Evolutionary conservation across 306 rosid species (phyloP).

Genomic region (Vigna angularis): DNA sequence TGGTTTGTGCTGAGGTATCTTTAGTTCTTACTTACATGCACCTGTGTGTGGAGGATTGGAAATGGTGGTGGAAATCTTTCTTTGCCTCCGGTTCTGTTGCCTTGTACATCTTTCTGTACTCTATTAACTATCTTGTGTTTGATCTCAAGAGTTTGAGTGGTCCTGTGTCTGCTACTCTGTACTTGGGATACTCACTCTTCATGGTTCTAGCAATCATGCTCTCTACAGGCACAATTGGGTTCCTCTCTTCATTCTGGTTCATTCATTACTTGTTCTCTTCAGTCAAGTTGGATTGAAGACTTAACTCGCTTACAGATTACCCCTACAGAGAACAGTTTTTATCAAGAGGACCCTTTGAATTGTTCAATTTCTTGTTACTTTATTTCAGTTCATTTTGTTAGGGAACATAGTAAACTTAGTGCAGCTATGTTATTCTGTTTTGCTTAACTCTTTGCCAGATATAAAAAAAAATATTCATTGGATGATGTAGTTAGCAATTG

Average conservation of each 20-base stretch:
- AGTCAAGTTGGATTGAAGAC: slow-evolving; percentile 75
- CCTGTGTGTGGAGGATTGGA: slow-evolving; percentile 81
- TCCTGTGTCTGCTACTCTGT: slow-evolving; percentile 78
- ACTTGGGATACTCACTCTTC: slow-evolving; percentile 78
- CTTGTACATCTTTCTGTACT: slow-evolving; percentile 77
- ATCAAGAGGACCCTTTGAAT: slow-evolving; percentile 27
- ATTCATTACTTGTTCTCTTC: slow-evolving; percentile 85
- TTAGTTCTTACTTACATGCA: slow-evolving; percentile 80
- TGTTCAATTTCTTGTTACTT: slow-evolving; percentile 35
- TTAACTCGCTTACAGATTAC: slow-evolving; percentile 5
- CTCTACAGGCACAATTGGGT: slow-evolving; percentile 80
- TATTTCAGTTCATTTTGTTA: slow-evolving; percentile 39
- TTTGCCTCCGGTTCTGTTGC: slow-evolving; percentile 84
- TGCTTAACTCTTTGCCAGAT: slow-evolving; percentile 52
- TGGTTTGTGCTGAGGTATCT: slow-evolving; percentile 78
- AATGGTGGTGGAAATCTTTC: slow-evolving; percentile 91
- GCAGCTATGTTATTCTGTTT: slow-evolving; percentile 44
- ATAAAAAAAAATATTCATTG: slow-evolving; percentile 26
- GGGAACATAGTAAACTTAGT: slow-evolving; percentile 45
- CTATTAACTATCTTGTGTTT: slow-evolving; percentile 68
- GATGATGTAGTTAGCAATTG: slow-evolving; percentile 6
- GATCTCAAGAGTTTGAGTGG: slow-evolving; percentile 80
- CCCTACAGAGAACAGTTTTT: slow-evolving; percentile 28
- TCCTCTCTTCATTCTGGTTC: slow-evolving; percentile 86
- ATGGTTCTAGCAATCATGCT: slow-evolving; percentile 83